A percentile compares a stretch with the other conserved stretches of the same genome.
Evolutionary conservation across 371 early-diverging fungal genomes (phyloP).

Genomic region (Rhizopus sp.): DNA sequence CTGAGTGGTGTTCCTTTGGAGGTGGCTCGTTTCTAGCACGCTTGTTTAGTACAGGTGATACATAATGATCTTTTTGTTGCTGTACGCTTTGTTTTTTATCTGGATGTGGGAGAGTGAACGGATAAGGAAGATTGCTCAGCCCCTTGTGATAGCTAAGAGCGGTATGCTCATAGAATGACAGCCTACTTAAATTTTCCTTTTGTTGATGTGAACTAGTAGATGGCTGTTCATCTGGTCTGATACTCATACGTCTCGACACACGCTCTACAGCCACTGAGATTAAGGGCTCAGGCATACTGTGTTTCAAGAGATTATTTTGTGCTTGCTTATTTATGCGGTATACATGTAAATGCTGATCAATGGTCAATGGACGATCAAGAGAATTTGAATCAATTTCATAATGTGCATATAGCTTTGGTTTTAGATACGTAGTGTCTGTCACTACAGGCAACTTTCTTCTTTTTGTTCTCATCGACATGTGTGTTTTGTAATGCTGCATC

Average conservation of each 20-base stretch:
- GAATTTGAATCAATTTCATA: constrained; percentile 47
- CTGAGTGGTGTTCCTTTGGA: too few relatives aligned
- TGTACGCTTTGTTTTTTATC: too few relatives aligned
- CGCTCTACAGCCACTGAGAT: constrained; percentile 19
- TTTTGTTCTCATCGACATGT: constrained; percentile 62
- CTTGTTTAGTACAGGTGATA: too few relatives aligned
- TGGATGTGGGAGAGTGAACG: background rate
- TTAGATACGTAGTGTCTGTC: constrained; percentile 22
- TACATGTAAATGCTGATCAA: constrained; percentile 45
- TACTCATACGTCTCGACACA: constrained; percentile 10
- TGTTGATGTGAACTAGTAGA: background rate
- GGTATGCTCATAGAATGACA: background rate
- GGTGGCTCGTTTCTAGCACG: too few relatives aligned
- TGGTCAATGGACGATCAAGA: constrained; percentile 43
- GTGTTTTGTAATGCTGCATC: constrained; percentile 87
- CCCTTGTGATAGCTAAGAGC: background rate
- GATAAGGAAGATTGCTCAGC: background rate
- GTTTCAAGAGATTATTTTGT: constrained; percentile 15
- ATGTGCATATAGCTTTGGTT: constrained; percentile 46
- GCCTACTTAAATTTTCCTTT: background rate
- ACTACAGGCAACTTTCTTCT: constrained; percentile 46
- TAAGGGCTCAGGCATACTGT: constrained; percentile 22
- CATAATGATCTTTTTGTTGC: too few relatives aligned
- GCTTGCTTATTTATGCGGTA: constrained; percentile 14
- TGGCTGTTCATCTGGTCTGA: background rate